Percentiles rank a stretch among this genome's conserved stretches.
phyloP scores from a whole-genome alignment of 345 rosid genomes.

The Hirschfeldia incana region DNA sequence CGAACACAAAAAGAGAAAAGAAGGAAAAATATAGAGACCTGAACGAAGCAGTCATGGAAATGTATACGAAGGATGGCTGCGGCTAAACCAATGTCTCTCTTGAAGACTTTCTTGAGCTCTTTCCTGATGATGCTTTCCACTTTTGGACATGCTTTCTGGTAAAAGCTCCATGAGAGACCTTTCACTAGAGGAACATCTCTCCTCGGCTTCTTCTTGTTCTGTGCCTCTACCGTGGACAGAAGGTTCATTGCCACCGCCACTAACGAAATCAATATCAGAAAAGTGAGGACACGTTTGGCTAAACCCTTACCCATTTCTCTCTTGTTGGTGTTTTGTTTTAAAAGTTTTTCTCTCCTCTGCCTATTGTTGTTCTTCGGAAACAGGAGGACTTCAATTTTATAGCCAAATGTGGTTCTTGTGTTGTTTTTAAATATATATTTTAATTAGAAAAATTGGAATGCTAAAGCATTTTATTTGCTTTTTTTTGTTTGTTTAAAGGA shows the following conservation, averaged over 20 bases:
- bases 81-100: conserved; percentile 74
- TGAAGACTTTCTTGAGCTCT: conserved; percentile 62
- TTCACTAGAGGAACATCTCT: conserved; percentile 42
- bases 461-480: neutral
- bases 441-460: neutral
- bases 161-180: conserved; percentile 75
- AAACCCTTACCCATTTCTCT: conserved; percentile 18
- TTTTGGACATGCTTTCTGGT: conserved; percentile 63
- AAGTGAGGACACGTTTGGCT: conserved; percentile 23
- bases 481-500: neutral
- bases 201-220: conserved; percentile 11
- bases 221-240: conserved; percentile 29
- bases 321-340: neutral
- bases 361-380: conserved; percentile 19
- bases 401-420: conserved; percentile 30
- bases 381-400: conserved; percentile 24
- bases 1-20: neutral
- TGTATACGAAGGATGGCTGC: conserved; percentile 92
- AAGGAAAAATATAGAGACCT: conserved; percentile 43
- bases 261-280: conserved; percentile 33
- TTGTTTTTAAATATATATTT: neutral
- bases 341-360: neutral
- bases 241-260: conserved; percentile 29
- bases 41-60: conserved; percentile 95
- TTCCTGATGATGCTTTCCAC: conserved; percentile 56